Evolutionary conservation across 208 protist genomes (phyloP).

Genomic region (Sergeia podlipaevii): DNA sequence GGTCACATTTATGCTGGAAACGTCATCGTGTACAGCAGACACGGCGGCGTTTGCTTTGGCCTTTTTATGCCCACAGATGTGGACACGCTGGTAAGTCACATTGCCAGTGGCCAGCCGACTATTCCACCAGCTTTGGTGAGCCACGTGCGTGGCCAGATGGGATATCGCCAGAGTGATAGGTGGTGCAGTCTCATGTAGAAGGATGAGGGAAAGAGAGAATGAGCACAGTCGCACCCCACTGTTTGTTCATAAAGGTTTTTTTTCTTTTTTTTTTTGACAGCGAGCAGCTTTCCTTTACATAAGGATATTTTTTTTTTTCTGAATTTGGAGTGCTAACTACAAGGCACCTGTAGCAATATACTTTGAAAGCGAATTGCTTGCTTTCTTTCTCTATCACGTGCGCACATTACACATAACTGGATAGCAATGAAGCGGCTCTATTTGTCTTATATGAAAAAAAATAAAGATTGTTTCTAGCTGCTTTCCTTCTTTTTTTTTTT

Average conservation of each 20-base stretch:
- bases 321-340: too few relatives aligned
- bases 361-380: too few relatives aligned
- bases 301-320: constrained; percentile 4
- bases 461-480: too few relatives aligned
- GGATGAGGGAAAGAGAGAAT: too few relatives aligned
- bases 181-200: background rate
- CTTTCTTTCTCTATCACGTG: background rate
- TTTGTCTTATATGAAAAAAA: too few relatives aligned
- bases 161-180: background rate
- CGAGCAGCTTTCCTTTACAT: constrained; percentile 5
- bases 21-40: constrained; percentile 81
- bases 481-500: too few relatives aligned
- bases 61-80: constrained; percentile 83
- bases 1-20: constrained; percentile 91
- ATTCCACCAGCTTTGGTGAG: constrained; percentile 50
- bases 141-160: constrained; percentile 60
- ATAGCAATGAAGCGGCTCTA: too few relatives aligned
- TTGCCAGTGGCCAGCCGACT: constrained; percentile 32
- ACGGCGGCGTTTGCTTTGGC: constrained; percentile 84
- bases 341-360: too few relatives aligned
- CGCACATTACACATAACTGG: too few relatives aligned
- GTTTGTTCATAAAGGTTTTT: background rate
- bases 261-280: constrained; percentile 1
- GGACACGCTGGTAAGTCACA: constrained; percentile 40
- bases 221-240: too few relatives aligned